phyloP scores from a whole-genome alignment of 345 rosid species.

The Pelargonium nanum region DNA sequence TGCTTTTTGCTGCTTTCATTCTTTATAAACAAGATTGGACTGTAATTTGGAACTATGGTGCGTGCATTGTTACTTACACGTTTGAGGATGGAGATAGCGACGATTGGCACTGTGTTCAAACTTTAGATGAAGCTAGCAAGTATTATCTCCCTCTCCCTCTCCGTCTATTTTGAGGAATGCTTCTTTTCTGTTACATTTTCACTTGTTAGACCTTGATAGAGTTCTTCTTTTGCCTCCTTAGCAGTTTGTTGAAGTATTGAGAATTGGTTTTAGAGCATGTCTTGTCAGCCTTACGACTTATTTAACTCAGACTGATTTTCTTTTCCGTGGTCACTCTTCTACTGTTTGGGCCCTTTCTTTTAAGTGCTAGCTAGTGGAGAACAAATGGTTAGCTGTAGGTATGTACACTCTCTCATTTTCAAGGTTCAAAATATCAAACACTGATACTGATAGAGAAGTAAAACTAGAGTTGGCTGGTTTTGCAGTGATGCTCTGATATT shows the following conservation, averaged over 20 bases:
- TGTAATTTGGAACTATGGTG: conserved; percentile 4
- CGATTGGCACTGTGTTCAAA: conserved; percentile 69
- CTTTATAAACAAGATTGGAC: background rate
- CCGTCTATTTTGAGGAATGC: background rate
- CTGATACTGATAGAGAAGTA: too few relatives aligned
- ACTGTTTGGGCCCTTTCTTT: conserved; percentile 83
- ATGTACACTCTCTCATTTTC: conserved; percentile 8
- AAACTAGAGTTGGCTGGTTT: conserved; percentile 7
- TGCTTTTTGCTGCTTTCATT: background rate
- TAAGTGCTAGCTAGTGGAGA: conserved; percentile 71
- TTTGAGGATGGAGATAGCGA: conserved; percentile 74
- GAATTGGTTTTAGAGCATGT: background rate
- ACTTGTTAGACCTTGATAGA: too few relatives aligned
- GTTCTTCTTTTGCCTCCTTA: too few relatives aligned
- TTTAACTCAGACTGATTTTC: conserved; percentile 1
- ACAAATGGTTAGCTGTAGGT: conserved; percentile 93
- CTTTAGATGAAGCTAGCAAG: conserved; percentile 68
- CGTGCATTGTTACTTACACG: conserved; percentile 30
- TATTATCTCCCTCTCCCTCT: conserved; percentile 12
- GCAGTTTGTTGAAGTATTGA: background rate
- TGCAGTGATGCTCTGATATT: conserved; percentile 96
- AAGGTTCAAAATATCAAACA: too few relatives aligned
- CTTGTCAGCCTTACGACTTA: conserved; percentile 2
- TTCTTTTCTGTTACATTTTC: too few relatives aligned
- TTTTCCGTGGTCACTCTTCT: conserved; percentile 78